These are phyloP conservation scores for Fusarium sp. DNA, from an alignment of 2,329 filamentous ascomycete species.

Conservation along the genomic window DNA sequence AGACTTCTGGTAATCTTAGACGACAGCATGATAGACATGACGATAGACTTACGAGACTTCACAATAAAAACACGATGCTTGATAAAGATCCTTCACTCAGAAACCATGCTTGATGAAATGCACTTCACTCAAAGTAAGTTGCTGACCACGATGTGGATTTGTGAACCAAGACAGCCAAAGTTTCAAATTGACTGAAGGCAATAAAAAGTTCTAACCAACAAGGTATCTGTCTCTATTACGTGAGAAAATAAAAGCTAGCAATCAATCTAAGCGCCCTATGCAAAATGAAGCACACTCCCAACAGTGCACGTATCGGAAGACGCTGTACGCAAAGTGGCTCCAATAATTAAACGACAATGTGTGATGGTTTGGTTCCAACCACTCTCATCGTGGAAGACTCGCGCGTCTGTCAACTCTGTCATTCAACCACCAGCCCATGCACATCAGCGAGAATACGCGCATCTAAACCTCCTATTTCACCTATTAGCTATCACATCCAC, in stretches of 20 bases:
- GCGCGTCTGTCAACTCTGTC: not conserved
- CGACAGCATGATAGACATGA: slow-evolving; percentile 12
- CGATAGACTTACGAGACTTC: not conserved
- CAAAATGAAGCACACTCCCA: not conserved
- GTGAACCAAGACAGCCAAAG: not conserved
- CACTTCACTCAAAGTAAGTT: too few species aligned
- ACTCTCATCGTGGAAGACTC: not conserved
- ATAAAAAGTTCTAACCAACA: not conserved
- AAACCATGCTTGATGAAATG: too few species aligned
- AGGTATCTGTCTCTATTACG: not conserved
- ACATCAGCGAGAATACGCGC: not conserved
- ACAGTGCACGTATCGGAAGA: not conserved
- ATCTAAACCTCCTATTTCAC: not conserved
- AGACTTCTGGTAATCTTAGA: slow-evolving; percentile 1
- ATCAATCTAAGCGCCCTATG: not conserved
- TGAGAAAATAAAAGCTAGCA: not conserved
- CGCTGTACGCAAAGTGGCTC: not conserved
- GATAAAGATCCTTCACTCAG: too few species aligned
- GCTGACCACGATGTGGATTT: too few species aligned
- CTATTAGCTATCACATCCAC: not conserved
- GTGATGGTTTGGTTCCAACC: not conserved
- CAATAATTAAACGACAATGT: not conserved
- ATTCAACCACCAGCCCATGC: not conserved
- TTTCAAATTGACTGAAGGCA: too few species aligned
- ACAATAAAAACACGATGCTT: not conserved